Evolutionary conservation across 352 stramenopile genomes (phyloP), one percentile per base, ranked within the genome.

Genomic region (Elongisporangium senticosum): DNA sequence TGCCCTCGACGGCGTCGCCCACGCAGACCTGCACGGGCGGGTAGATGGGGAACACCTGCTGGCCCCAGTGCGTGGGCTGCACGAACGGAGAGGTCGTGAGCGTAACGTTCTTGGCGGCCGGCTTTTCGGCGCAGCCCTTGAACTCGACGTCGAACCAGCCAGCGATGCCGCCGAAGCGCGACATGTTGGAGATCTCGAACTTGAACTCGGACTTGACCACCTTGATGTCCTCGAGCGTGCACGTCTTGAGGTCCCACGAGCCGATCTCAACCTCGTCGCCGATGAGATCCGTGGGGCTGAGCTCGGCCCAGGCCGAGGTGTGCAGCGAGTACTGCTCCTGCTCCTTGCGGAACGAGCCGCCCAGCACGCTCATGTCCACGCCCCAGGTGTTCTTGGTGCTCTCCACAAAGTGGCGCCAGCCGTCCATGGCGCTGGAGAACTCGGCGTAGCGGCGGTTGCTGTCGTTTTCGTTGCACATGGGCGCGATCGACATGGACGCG

Each of bases 81-180:
- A 95, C 84, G 52, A 90, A 95, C 5, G 93, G 94, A 50, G 88
- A 94, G 49, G 93, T 98, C 49, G 83, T 92, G 21, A 98, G 87
- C 56, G 78, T 95, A 55, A 98, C 79, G 37, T 84, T 67, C 64
- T 83, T 87, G 62, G 76, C 14, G 20, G 83, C 86, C 10, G 86
- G 86, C 61, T 92, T 87, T 57, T 94, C 75, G 1, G 63, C 58
- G 57, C 70, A 90, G 47, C 96, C 96, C 61, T 88, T 94, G 72
- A 99, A 99, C 68, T 99, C 96, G n/a, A 98, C 90, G 62, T 98
- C 98, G 69, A 99, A 99, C 98, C 98, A 99, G 56, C 96, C 95
- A 17, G 97, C 97, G 66, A 99, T 97, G 56, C 96, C 97, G 62
- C 84, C 82, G 60, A 95, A 94, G 62, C 86, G 86, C 21, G 83